Evolutionary conservation across 116 monocot genomes (phyloP).

Genomic region (Thalassia testudinum): DNA sequence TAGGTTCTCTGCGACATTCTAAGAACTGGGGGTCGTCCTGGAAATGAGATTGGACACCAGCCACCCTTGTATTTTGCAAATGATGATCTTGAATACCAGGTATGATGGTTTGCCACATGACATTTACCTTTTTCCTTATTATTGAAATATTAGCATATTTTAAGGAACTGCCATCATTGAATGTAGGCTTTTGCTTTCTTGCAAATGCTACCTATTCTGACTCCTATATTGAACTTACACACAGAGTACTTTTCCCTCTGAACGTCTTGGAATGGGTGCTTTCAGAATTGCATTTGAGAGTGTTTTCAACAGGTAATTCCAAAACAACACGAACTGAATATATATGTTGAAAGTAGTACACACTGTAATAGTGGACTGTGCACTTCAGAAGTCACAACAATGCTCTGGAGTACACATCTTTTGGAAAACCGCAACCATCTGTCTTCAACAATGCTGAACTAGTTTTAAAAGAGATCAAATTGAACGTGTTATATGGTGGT

Average conservation of each 20-base stretch:
- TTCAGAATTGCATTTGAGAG: slow-evolving; percentile 85
- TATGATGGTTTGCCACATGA: slow-evolving; percentile 10
- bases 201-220: background rate
- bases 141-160: too few species aligned
- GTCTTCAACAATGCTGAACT: slow-evolving; percentile 80
- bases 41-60: slow-evolving; percentile 49
- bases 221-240: slow-evolving; percentile 1
- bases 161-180: too few species aligned
- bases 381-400: slow-evolving; percentile 31
- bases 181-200: background rate
- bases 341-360: background rate
- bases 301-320: slow-evolving; percentile 71
- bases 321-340: too few species aligned
- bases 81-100: slow-evolving; percentile 98
- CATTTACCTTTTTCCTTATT: too few species aligned
- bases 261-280: slow-evolving; percentile 98
- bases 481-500: slow-evolving; percentile 6
- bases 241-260: slow-evolving; percentile 78
- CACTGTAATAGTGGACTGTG: background rate
- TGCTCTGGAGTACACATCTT: slow-evolving; percentile 59
- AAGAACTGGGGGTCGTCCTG: slow-evolving; percentile 73
- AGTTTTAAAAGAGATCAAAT: slow-evolving; percentile 36
- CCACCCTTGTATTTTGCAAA: slow-evolving; percentile 88
- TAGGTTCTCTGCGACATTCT: slow-evolving; percentile 91
- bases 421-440: slow-evolving; percentile 84